Evolutionary conservation across 768 basidiomycete species (phyloP).

Genomic region (Psilocybe subaeruginosa): DNA sequence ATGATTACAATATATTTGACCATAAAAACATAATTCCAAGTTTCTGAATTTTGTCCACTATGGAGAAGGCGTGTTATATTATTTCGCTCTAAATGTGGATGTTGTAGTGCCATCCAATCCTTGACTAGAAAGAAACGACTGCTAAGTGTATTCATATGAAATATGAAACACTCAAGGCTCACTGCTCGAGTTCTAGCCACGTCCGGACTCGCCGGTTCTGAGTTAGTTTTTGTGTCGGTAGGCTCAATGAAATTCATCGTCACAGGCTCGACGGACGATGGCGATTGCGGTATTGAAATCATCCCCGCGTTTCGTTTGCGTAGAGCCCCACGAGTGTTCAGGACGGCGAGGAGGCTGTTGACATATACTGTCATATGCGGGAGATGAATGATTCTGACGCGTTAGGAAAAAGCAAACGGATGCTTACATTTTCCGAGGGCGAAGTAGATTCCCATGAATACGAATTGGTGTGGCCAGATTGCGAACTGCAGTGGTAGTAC

Average conservation of each 20-base stretch:
- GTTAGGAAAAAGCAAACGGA: background rate
- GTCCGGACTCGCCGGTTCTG: conserved; percentile 2
- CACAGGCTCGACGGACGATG: conserved; percentile 22
- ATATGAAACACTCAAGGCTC: background rate
- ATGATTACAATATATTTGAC: too few relatives aligned
- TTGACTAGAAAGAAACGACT: background rate
- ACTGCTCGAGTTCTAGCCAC: conserved; percentile 16
- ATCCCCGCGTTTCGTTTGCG: conserved; percentile 25
- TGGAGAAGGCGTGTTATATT: too few relatives aligned
- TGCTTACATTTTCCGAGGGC: conserved; percentile 28
- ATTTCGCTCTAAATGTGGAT: too few relatives aligned
- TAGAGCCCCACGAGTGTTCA: conserved; percentile 30
- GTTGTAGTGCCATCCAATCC: conserved; percentile 8
- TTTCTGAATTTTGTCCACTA: too few relatives aligned
- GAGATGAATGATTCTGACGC: background rate
- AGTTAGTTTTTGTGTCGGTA: background rate
- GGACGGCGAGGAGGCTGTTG: conserved; percentile 36
- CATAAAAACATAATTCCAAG: too few relatives aligned
- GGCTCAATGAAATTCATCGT: conserved; percentile 14
- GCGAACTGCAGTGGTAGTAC: conserved; percentile 16
- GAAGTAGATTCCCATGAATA: conserved; percentile 31
- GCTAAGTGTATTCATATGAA: too few relatives aligned
- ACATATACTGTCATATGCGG: conserved; percentile 26
- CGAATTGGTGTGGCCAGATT: conserved; percentile 29
- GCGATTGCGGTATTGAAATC: conserved; percentile 25